phyloP scores from a whole-genome alignment of 164 flowering plant genomes.

The Umbellularia californica region DNA sequence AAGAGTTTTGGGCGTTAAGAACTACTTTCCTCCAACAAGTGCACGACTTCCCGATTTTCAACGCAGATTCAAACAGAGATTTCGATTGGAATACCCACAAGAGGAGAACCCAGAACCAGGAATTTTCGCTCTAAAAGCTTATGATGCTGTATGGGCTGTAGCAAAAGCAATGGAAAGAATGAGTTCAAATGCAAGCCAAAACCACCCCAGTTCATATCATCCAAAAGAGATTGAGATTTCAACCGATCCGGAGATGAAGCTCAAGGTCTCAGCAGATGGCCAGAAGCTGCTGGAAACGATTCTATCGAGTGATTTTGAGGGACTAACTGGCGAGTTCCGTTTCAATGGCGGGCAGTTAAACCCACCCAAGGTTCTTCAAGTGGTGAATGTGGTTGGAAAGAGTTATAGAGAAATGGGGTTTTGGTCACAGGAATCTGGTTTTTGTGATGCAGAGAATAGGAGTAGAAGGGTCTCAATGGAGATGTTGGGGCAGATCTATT shows the following conservation, averaged over 20 bases:
- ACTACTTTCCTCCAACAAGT: background rate
- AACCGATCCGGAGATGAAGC: too few species aligned
- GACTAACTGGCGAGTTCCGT: conserved; percentile 25
- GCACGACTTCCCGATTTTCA: conserved; percentile 6
- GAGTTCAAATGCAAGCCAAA: background rate
- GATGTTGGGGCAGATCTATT: conserved; percentile 18
- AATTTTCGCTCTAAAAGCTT: conserved; percentile 21
- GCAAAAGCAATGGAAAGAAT: background rate
- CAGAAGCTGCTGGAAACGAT: conserved; percentile 6
- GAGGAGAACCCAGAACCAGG: conserved; percentile 22
- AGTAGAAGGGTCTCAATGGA: background rate
- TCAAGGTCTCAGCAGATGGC: background rate
- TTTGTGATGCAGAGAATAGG: background rate
- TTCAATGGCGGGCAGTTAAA: conserved; percentile 15
- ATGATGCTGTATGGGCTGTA: conserved; percentile 19
- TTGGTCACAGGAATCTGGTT: conserved; percentile 21
- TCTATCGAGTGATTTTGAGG: conserved; percentile 13
- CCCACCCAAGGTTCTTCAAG: background rate
- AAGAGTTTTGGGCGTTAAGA: conserved; percentile 21
- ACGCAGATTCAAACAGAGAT: background rate
- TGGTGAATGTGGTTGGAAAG: conserved; percentile 23
- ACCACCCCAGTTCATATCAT: background rate
- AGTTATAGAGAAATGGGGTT: conserved; percentile 21
- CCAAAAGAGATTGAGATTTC: too few species aligned
- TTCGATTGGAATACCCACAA: conserved; percentile 15